These are phyloP conservation scores for Clonostachys sp. DNA, from an alignment of 2,329 filamentous ascomycete species.

Conservation along the genomic window DNA sequence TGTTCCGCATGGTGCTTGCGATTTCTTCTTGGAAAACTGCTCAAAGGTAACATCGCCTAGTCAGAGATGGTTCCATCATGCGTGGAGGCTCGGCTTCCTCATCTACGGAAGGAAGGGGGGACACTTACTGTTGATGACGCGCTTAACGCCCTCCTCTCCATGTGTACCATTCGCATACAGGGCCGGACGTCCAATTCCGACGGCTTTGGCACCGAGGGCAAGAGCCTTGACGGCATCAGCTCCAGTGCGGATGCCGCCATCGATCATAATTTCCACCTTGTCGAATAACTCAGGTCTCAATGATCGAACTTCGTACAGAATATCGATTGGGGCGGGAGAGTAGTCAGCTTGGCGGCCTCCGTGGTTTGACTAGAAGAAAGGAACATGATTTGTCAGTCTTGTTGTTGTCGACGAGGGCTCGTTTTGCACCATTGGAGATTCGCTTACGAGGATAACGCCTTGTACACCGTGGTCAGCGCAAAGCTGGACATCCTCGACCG, in stretches of 20 bases:
- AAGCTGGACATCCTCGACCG: slow-evolving; percentile 17
- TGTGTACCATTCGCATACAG: slow-evolving; percentile 40
- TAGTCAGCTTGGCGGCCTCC: slow-evolving; percentile 24
- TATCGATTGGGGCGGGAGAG: slow-evolving; percentile 17
- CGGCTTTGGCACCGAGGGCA: not conserved
- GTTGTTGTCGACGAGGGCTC: not conserved
- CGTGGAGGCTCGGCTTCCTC: not conserved
- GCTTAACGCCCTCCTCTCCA: slow-evolving; percentile 34
- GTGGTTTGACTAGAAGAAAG: slow-evolving; percentile 22
- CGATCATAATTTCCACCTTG: slow-evolving; percentile 17
- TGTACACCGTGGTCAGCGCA: slow-evolving; percentile 14
- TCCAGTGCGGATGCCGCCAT: slow-evolving; percentile 21
- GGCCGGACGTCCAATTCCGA: slow-evolving; percentile 10
- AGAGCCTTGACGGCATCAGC: slow-evolving; percentile 23
- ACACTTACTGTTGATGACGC: slow-evolving; percentile 15
- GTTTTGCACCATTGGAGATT: not conserved
- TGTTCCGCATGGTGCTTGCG: slow-evolving; percentile 5
- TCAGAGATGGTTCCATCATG: not conserved
- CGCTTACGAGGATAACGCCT: slow-evolving; percentile 2
- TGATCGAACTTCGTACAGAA: slow-evolving; percentile 16
- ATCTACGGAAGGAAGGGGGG: not conserved
- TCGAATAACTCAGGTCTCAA: slow-evolving; percentile 16
- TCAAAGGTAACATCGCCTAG: not conserved
- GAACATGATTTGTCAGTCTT: slow-evolving; percentile 8
- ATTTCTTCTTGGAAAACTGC: slow-evolving; percentile 4